Base-by-base conservation (phyloP, 2,329 filamentous ascomycete genomes). In the Seiridium cupressi region DNA sequence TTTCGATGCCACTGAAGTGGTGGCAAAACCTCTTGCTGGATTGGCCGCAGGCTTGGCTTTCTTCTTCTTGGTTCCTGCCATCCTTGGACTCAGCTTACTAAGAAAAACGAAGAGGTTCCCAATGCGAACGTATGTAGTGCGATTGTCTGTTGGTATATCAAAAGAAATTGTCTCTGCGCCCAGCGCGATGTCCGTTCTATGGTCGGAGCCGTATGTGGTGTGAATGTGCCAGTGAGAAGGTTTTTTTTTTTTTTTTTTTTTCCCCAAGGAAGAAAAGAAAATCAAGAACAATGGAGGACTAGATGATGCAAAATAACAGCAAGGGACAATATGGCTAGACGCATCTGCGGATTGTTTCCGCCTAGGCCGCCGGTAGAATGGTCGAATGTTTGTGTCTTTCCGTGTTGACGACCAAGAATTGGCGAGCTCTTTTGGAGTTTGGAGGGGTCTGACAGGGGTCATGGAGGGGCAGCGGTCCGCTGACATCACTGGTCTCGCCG, bases 41-140 rank as follows among this genome's bases (percentile, higher is more conserved):
- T 97, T 98, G 38, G 89, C 86, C 34, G 86, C 85, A 59, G 90
- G 84, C 84, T 97, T 98, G 82, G 92, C 96, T 80, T 97, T 97
- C 79, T 96, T 97, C 76, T 92, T 90, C 70, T 81, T 88, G 61
- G 80, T 81, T 60, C 90, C 89, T 91, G 51, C 51, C 51, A 55
- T 55, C 31, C n/a, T n/a, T 18, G 9, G 7, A 35, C 9, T 3
- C 18, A 10, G 26, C 47, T 26, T 26, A 26, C 18, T 26, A 26
- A 26, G 18, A 26, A 26, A 26, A 26, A 26, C 38, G 38, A 42
- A 42, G 38, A 42, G 38, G 38, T 42, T 26, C 18, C 2, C 18
- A 26, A 26, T 26, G 18, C 18, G 18, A 26, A 26, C 18, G 18
- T 26, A 26, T 26, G 18, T 26, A 26, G 18, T 26, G 18, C 18